Percentiles rank a stretch among this genome's conserved stretches.
Conservation (phyloP, 2,329 filamentous ascomycete species). For the Sclerotinia nivalis region DNA sequence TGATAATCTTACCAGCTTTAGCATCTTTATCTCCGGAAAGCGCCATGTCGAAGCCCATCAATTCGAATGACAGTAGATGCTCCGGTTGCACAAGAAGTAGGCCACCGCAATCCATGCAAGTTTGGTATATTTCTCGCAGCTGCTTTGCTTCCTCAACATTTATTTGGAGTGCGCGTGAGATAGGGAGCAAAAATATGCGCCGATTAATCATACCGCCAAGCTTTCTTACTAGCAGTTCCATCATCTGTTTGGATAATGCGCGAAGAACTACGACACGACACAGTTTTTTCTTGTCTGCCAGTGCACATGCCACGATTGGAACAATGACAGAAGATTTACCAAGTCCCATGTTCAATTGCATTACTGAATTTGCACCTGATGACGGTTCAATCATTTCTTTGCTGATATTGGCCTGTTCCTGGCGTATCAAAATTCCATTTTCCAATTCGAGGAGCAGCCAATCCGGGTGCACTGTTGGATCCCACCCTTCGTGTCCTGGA, state of each 20-base stretch:
- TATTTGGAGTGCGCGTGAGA: constrained; percentile 53
- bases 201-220: constrained; percentile 58
- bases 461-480: constrained; percentile 54
- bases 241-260: constrained; percentile 61
- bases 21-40: constrained; percentile 40
- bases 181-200: constrained; percentile 58
- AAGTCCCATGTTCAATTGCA: constrained; percentile 73
- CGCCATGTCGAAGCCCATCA: constrained; percentile 58
- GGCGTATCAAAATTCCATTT: constrained; percentile 59
- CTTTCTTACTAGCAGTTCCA: constrained; percentile 54
- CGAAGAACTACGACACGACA: constrained; percentile 62
- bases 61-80: constrained; percentile 62
- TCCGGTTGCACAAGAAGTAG: constrained; percentile 64
- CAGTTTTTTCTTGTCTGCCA: constrained; percentile 54
- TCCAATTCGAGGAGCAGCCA: constrained; percentile 66
- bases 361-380: constrained; percentile 50
- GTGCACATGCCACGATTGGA: constrained; percentile 57
- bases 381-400: constrained; percentile 52
- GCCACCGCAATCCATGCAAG: constrained; percentile 53
- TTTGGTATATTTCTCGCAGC: constrained; percentile 46
- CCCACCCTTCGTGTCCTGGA: constrained; percentile 57
- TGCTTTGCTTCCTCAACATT: constrained; percentile 34
- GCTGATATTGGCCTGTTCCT: constrained; percentile 53
- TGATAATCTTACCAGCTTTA: constrained; percentile 43
- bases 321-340: constrained; percentile 71